A percentile compares a stretch with the other conserved stretches of the same genome.
Evolutionary conservation across 495 filamentous ascomycete species (phyloP).

Genomic region (Hypoxylon fragiforme): DNA sequence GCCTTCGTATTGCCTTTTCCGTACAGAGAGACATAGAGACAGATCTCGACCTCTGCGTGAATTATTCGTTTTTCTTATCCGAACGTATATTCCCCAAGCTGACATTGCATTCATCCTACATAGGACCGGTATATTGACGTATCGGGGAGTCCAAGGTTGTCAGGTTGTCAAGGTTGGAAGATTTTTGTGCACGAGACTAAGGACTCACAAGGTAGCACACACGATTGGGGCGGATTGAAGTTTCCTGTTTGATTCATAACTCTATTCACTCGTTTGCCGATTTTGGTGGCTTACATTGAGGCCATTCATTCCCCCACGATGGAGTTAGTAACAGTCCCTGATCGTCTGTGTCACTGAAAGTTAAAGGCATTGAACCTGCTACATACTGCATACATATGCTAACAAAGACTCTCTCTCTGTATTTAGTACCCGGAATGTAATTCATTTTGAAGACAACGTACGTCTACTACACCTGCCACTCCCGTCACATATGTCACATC

Average conservation of each 20-base stretch:
- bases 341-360: constrained; percentile 20
- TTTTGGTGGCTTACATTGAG: constrained; percentile 20
- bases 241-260: constrained; percentile 27
- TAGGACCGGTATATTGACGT: no score
- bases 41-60: no score
- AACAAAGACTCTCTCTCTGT: constrained; percentile 11
- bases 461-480: no score
- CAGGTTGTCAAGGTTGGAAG: no score
- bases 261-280: constrained; percentile 25
- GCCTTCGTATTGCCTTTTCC: no score
- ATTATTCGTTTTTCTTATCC: constrained; percentile 15
- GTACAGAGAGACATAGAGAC: no score
- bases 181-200: no score
- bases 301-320: constrained; percentile 26
- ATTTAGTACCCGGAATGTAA: constrained; percentile 32
- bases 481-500: no score
- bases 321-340: constrained; percentile 27
- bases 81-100: constrained; percentile 1
- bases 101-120: constrained; percentile 1
- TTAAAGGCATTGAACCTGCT: no score
- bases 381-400: no score
- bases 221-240: constrained; percentile 21
- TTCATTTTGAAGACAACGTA: constrained; percentile 32
- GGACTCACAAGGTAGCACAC: no score
- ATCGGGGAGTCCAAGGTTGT: no score